Base-by-base conservation (phyloP, 306 rosid genomes). In the Geum urbanum region DNA sequence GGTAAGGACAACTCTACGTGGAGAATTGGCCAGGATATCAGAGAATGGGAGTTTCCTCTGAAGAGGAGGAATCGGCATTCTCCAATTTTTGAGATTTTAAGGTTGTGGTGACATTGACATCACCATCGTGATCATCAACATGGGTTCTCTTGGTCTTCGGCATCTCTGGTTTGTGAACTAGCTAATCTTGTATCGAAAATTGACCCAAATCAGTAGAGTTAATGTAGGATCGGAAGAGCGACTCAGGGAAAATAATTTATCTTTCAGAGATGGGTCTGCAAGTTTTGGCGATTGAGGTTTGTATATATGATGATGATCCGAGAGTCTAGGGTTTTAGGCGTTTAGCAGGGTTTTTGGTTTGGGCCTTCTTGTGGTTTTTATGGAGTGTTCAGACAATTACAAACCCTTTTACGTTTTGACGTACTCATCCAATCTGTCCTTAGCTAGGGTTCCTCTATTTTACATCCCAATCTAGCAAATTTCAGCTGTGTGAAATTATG, bases 1-100 rank as follows among this genome's bases (percentile, higher is more conserved):
- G 86, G 63, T 15, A 81, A 91, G 90, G 12, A 72, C 4, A 14
- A 81, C 59, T 44, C 41, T 44, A 1, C 79, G 55, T 9, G 0
- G 97, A 14, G 12, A 66, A 70, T 87, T 91, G 41, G 85, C 80
- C 0, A 88, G 84, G 85, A 87, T 82, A 58, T 65, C 43, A 12
- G 6, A 13, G 52, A 48, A 48, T 48, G 13, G 52, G 20, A 5
- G 65, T 55, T 43, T 69, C 49, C 7, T 57, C 52, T 15, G 67
- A 76, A 55, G 44, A 73, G 47, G 39, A 69, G 39, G 60, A 16
- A 51, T 51, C 50, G 50, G 3, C 50, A 46, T 12, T 12, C 50
- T 4, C 55, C 20, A 16, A 20, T 51, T 51, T 51, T 15, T 51
- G 55, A n/a, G 55, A 51, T 51, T 51, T n/a, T 46, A 9, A 14